Evolutionary conservation across 768 basidiomycete genomes (phyloP).

Genomic region (Lentinula boryana): DNA sequence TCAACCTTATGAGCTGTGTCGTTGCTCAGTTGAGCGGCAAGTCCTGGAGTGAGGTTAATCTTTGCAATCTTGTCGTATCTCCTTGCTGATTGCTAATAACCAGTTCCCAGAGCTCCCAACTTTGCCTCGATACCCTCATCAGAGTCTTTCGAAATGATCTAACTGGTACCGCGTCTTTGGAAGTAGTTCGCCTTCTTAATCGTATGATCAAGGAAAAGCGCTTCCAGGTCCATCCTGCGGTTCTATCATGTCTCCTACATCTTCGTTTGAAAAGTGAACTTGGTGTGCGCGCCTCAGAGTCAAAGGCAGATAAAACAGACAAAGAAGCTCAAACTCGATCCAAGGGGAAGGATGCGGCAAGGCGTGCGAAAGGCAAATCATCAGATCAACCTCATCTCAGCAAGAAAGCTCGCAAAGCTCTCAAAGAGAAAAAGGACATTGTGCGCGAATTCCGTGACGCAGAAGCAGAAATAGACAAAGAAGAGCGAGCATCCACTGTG

Average conservation of each 20-base stretch:
- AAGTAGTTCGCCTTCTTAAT: constrained; percentile 84
- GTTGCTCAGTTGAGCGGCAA: constrained; percentile 78
- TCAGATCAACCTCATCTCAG: constrained; percentile 71
- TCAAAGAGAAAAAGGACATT: constrained; percentile 87
- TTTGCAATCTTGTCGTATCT: constrained; percentile 6
- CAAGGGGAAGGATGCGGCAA: constrained; percentile 37
- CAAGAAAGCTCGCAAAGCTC: constrained; percentile 83
- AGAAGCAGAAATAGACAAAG: constrained; percentile 87
- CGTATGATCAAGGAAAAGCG: constrained; percentile 93
- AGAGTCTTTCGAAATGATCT: constrained; percentile 78
- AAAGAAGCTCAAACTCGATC: constrained; percentile 27
- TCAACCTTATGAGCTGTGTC: constrained; percentile 86
- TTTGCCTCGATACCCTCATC: constrained; percentile 78
- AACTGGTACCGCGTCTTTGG: constrained; percentile 77
- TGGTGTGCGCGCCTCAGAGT: constrained; percentile 69
- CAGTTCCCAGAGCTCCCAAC: constrained; percentile 64
- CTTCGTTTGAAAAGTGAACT: constrained; percentile 87
- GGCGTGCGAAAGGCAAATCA: constrained; percentile 51
- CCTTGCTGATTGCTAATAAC: constrained; percentile 6
- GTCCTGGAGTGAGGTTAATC: constrained; percentile 82
- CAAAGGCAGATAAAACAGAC: constrained; percentile 49
- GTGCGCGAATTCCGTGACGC: constrained; percentile 91
- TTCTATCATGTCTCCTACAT: constrained; percentile 77
- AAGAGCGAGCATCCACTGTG: constrained; percentile 80
- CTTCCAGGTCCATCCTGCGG: constrained; percentile 86